Evolutionary conservation across 495 filamentous ascomycete species (phyloP).

Genomic region (Lepraria neglecta): DNA sequence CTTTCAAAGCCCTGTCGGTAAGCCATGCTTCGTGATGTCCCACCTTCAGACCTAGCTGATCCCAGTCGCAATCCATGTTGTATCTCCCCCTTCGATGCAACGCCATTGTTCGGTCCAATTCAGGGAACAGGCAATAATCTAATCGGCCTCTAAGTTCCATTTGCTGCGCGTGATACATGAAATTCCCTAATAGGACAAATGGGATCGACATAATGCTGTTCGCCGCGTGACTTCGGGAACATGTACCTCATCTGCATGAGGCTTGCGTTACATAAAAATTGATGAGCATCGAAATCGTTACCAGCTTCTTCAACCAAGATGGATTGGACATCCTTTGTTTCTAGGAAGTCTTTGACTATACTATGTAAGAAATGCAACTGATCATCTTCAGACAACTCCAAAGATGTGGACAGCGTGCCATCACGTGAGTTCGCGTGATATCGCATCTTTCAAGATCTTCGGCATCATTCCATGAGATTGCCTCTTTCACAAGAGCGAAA

Average conservation of each 20-base stretch:
- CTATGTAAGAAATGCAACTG: neutral
- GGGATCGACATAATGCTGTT: neutral
- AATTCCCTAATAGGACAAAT: neutral
- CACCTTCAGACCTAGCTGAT: neutral
- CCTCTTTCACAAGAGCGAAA: neutral
- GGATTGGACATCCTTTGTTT: neutral
- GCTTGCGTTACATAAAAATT: neutral
- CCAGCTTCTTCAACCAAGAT: neutral
- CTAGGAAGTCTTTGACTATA: neutral
- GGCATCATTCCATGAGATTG: neutral
- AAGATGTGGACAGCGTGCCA: conserved; percentile 1
- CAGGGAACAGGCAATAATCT: neutral
- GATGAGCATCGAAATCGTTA: neutral
- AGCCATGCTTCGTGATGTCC: neutral
- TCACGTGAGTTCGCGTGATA: neutral
- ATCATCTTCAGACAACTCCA: neutral
- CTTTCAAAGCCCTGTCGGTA: neutral
- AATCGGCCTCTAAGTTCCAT: neutral
- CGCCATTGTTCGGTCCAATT: neutral
- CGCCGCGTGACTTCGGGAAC: neutral
- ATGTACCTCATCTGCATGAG: neutral
- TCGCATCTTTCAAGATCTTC: neutral
- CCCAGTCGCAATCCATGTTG: neutral
- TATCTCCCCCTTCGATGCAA: neutral
- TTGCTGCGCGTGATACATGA: neutral